phyloP scores from a whole-genome alignment of 352 stramenopile genomes.

The Pythium dissimile region DNA sequence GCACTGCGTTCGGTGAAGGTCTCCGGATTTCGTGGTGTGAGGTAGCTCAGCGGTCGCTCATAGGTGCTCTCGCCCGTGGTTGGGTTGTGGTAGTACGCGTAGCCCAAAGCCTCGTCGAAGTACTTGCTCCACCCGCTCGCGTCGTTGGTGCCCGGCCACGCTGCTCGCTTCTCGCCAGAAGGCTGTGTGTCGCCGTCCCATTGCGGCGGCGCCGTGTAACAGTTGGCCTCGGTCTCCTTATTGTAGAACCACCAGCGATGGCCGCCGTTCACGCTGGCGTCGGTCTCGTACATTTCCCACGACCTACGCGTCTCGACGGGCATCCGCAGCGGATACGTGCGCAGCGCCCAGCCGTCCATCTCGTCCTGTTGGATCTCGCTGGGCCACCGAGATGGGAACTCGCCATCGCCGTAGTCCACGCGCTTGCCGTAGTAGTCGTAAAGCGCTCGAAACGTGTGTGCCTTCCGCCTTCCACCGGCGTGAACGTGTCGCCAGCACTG shows the following conservation, averaged over 20 bases:
- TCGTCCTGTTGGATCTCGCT: conserved; percentile 89
- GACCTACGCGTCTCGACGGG: conserved; percentile 36
- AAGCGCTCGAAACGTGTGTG: conserved; percentile 83
- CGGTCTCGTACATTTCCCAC: conserved; percentile 70
- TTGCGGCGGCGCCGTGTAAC: conserved; percentile 35
- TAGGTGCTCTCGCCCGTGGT: conserved; percentile 23
- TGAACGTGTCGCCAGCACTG: conserved; percentile 89
- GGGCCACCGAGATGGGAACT: conserved; percentile 90
- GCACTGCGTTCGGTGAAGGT: conserved; percentile 34
- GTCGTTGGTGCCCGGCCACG: background rate
- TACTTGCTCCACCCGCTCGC: conserved; percentile 26
- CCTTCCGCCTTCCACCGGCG: conserved; percentile 66
- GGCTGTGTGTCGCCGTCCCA: conserved; percentile 25
- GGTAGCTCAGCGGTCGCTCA: conserved; percentile 18
- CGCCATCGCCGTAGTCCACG: conserved; percentile 89
- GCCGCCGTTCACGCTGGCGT: conserved; percentile 8
- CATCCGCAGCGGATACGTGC: conserved; percentile 41
- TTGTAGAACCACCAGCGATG: conserved; percentile 70
- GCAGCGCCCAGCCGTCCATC: conserved; percentile 70
- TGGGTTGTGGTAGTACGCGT: conserved; percentile 68
- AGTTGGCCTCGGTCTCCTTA: conserved; percentile 50
- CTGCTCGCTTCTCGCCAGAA: background rate
- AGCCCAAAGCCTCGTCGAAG: conserved; percentile 19
- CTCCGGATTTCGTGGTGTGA: conserved; percentile 16
- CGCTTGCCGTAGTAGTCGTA: conserved; percentile 91